Conservation (phyloP, 768 basidiomycete genomes). For the Trametes meyenii region DNA sequence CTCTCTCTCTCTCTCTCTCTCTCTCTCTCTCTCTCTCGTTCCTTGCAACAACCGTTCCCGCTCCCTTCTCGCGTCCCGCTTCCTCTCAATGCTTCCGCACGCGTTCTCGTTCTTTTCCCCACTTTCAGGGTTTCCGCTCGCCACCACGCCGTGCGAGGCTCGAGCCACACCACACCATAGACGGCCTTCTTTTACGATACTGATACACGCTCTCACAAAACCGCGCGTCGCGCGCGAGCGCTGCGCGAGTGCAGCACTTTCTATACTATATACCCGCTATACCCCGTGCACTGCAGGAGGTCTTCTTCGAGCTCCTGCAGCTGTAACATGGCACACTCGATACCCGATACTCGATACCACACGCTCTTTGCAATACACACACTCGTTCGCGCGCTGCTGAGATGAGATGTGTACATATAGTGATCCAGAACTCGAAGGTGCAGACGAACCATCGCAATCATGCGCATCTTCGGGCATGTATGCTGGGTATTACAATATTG, state of each 20-base stretch:
- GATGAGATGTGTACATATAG: not conserved
- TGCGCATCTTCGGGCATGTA: too few relatives aligned
- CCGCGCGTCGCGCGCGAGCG: too few relatives aligned
- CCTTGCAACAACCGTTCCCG: not conserved
- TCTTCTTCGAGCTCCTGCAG: too few relatives aligned
- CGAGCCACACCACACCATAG: not conserved
- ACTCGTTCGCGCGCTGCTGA: not conserved
- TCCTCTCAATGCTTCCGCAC: not conserved
- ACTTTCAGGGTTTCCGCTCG: not conserved
- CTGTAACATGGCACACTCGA: constrained; percentile 3
- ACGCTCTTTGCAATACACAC: not conserved
- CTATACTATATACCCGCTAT: constrained; percentile 6
- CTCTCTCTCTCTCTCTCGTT: not conserved
- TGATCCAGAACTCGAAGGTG: too few relatives aligned
- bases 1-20: too few relatives aligned
- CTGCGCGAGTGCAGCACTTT: not conserved
- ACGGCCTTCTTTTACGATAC: not conserved
- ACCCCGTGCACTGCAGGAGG: constrained; percentile 6
- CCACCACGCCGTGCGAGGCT: not conserved
- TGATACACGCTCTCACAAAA: not conserved
- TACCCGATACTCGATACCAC: not conserved
- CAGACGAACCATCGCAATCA: too few relatives aligned
- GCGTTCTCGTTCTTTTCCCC: not conserved
- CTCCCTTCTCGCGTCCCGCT: not conserved
- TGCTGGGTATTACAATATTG: too few relatives aligned